Evolutionary conservation across 495 filamentous ascomycete species (phyloP), one percentile per base, ranked within the genome.

Genomic region (Parmelia sp.): DNA sequence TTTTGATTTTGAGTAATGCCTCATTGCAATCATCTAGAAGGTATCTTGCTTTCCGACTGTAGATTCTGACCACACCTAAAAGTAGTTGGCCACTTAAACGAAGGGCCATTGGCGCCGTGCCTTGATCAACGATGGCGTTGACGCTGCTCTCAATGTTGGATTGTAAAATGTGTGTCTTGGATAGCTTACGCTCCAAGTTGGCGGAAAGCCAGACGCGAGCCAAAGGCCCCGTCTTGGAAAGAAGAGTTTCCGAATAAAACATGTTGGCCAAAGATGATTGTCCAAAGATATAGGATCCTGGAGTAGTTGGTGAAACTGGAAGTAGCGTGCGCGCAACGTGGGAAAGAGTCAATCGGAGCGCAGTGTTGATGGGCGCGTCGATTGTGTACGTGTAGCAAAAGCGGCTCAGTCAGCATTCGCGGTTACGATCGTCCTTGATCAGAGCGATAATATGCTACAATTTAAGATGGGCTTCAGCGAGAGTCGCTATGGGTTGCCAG

Each of bases 241-340:
- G 85, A 63, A 98, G 84, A 56, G 91, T 91, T 79, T 96, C 93
- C 29, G 94, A 96, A 77, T 96, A 98, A 79, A 98, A 98, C 94
- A 98, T 98, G 73, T 74, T 78, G 82, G 69, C 58, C 65, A 44
- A 25, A 3, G 33, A 35, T 64, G 39, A 61, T 55, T 60, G 63
- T 57, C 55, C 42, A 62, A 69, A 49, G 36, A 61, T 25, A 67
- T 53, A 45, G 37, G 42, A 63, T 57, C 31, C 62, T 44, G 62
- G 62, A 68, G 55, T 67, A 63, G 25, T 61, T 44, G 37, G 53
- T 67, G 62, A 71, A 56, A 57, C 56, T 21, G 57, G 39, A 56
- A 8, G 61, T 58, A 51, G 42, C 68, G 69, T 57, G 71, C 64
- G 70, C 65, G 68, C 72, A 78, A 72, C 73, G 23, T 17, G 47